A percentile compares a stretch with the other conserved stretches of the same genome.
Conservation (phyloP, 176 grass and related monocot species). For the Carex cristatella region DNA sequence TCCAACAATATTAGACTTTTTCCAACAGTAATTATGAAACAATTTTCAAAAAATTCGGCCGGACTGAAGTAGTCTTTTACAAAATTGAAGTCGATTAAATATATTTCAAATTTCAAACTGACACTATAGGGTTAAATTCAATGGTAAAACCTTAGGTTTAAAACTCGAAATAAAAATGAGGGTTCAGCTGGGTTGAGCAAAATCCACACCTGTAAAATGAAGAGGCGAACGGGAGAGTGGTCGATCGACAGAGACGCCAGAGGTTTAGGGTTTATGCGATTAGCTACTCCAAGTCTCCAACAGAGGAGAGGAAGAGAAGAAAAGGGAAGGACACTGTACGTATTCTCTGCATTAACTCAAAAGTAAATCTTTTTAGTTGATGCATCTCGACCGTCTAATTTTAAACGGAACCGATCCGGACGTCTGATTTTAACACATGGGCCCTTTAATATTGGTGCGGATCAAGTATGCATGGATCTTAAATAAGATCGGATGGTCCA, state of each 20-base stretch:
- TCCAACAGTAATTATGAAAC: background rate
- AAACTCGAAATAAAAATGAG: background rate
- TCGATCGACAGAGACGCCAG: background rate
- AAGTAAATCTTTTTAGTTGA: too few relatives aligned
- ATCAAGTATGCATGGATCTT: too few relatives aligned
- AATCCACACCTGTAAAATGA: background rate
- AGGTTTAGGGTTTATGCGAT: background rate
- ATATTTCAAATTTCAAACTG: background rate
- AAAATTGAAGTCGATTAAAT: background rate
- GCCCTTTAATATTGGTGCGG: too few relatives aligned
- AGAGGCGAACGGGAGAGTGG: background rate
- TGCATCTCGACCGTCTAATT: too few relatives aligned
- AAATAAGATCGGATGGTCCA: too few relatives aligned
- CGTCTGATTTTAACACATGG: too few relatives aligned
- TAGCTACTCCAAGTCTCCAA: background rate
- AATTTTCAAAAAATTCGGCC: background rate
- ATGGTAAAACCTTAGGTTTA: background rate
- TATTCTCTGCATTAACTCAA: too few relatives aligned
- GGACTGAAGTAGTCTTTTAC: background rate
- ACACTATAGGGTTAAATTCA: background rate
- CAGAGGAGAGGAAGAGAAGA: background rate
- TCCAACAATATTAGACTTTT: background rate
- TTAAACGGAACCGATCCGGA: too few relatives aligned
- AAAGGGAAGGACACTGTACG: too few relatives aligned
- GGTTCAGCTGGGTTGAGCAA: background rate